Percentiles rank a stretch among this genome's conserved stretches.
Conservation (phyloP, 345 rosid species). For the Ricinus communis region DNA sequence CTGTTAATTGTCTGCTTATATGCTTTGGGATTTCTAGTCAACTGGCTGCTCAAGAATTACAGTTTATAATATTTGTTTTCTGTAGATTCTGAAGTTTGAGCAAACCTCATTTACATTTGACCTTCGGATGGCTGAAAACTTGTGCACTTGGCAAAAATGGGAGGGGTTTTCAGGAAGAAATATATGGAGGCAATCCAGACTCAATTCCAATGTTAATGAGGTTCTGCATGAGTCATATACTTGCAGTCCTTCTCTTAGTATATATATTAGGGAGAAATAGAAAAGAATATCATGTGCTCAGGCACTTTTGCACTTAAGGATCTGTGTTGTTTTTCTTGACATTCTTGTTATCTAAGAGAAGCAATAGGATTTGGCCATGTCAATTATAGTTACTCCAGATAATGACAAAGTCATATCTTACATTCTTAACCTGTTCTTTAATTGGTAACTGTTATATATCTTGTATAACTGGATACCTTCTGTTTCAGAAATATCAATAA, state of each 20-base stretch:
- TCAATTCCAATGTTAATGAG: constrained; percentile 1
- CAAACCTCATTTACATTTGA: constrained; percentile 11
- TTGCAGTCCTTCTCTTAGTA: constrained; percentile 14
- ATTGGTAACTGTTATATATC: constrained; percentile 20
- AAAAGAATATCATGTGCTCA: too few species aligned
- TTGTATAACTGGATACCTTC: constrained; percentile 16
- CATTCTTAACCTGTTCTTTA: constrained; percentile 27
- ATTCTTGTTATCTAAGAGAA: constrained; percentile 15
- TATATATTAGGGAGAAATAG: too few species aligned
- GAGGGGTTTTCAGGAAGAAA: constrained; percentile 6
- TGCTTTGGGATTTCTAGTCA: neutral
- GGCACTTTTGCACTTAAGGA: too few species aligned
- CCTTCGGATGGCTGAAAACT: constrained; percentile 16
- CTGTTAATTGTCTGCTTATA: constrained; percentile 7
- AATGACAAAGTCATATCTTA: constrained; percentile 16
- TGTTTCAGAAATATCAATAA: constrained; percentile 8
- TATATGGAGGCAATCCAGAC: constrained; percentile 7
- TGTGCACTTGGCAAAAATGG: constrained; percentile 8
- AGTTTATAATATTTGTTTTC: constrained; percentile 2
- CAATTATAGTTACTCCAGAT: constrained; percentile 7
- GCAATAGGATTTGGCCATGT: neutral
- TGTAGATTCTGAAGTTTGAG: constrained; percentile 39
- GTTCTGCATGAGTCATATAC: constrained; percentile 19
- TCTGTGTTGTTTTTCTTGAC: too few species aligned
- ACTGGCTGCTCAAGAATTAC: constrained; percentile 1